phyloP scores from a whole-genome alignment of 805 yeast genomes.

The Tetrapisispora iriomotensis region DNA sequence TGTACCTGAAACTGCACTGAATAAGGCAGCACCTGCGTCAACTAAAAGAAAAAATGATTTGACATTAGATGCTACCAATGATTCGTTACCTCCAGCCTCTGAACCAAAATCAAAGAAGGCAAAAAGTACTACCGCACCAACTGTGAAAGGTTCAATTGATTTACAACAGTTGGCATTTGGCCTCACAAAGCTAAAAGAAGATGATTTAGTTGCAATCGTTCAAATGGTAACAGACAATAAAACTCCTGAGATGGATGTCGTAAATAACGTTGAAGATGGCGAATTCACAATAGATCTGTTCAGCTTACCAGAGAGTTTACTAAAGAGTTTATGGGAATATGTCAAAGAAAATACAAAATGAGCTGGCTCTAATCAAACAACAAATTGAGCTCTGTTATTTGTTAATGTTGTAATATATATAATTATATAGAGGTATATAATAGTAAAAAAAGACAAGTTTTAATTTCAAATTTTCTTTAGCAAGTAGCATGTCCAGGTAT shows the following conservation, averaged over 20 bases:
- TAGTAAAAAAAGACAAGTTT: too few species aligned
- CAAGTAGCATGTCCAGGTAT: too few species aligned
- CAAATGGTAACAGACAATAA: constrained; percentile 97
- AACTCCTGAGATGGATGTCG: constrained; percentile 90
- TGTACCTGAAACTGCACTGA: constrained; percentile 47
- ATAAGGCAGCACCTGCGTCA: constrained; percentile 9
- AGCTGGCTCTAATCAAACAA: too few species aligned
- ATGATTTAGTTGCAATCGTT: constrained; percentile 86
- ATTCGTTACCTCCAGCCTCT: constrained; percentile 10
- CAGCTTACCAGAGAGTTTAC: constrained; percentile 83
- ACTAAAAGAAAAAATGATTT: constrained; percentile 22
- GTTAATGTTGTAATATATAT: too few species aligned
- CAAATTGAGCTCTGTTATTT: too few species aligned
- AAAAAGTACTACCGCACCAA: constrained; percentile 25
- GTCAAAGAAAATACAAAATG: constrained; percentile 58
- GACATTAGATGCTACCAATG: too few species aligned
- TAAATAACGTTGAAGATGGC: constrained; percentile 92
- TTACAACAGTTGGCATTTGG: constrained; percentile 86
- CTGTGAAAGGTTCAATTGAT: constrained; percentile 71
- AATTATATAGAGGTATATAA: too few species aligned
- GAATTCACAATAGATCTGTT: constrained; percentile 95
- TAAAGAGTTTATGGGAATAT: constrained; percentile 91
- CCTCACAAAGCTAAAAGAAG: constrained; percentile 78
- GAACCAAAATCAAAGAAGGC: constrained; percentile 39
- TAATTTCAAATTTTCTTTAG: too few species aligned